These are phyloP conservation scores for Trichoderma breve DNA, from an alignment of 2,329 filamentous ascomycete genomes.

Conservation along the genomic window DNA sequence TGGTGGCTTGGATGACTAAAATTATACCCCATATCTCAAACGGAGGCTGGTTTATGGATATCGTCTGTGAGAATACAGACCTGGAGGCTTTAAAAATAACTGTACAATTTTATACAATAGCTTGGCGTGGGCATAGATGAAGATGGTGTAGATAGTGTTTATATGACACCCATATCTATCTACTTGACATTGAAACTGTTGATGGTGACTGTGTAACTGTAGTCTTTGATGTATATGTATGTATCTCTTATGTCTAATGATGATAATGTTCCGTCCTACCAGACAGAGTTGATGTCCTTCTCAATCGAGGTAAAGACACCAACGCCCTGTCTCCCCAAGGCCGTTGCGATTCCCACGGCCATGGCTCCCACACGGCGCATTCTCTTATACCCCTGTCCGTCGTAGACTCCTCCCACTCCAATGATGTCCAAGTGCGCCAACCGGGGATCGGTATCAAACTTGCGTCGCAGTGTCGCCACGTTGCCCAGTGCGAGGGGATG, in stretches of 20 bases:
- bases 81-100: not conserved
- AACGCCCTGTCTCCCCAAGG: constrained; percentile 62
- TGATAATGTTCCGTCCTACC: constrained; percentile 9
- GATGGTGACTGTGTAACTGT: not conserved
- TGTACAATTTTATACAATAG: not conserved
- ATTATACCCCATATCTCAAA: constrained; percentile 21
- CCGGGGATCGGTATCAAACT: constrained; percentile 51
- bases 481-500: constrained; percentile 75
- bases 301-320: constrained; percentile 60
- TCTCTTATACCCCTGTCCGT: constrained; percentile 59
- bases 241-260: not conserved
- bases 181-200: not conserved
- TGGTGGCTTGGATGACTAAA: not conserved
- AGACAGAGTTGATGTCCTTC: constrained; percentile 25
- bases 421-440: constrained; percentile 61
- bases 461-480: constrained; percentile 61
- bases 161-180: not conserved
- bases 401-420: constrained; percentile 70
- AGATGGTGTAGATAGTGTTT: not conserved
- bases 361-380: constrained; percentile 66
- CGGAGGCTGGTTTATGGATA: constrained; percentile 9
- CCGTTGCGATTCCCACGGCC: constrained; percentile 68
- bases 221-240: not conserved
- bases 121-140: not conserved
- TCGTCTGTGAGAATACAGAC: constrained; percentile 13